Evolutionary conservation across 1,284 basidiomycete species (phyloP), one percentile per base, ranked within the genome.

Genomic region (Blastosporella zonata): DNA sequence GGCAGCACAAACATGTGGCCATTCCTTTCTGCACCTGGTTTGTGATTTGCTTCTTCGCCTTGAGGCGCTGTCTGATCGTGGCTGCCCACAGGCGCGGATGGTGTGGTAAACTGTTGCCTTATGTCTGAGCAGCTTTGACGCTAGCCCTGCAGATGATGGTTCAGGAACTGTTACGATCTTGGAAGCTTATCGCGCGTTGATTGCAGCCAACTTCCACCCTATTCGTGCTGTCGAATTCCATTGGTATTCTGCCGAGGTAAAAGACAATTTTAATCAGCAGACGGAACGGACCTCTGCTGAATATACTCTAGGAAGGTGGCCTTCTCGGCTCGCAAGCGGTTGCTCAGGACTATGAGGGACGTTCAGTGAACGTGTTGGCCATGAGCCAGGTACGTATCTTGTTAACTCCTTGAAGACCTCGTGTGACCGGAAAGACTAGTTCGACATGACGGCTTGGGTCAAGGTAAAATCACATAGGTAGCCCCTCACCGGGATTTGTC

Each of bases 401-500:
- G 15, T 38, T 44, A 25, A 21, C 46, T 41, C 40, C 43, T 45
- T 49, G 18, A 45, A 41, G 46, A 17, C 36, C 7, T 41, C 21
- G 9, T 39, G 34, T 50, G 28, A 53, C 44, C 39, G 35, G 27
- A 48, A 39, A 34, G 49, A 52, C 27, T 54, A 90, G 86, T 93
- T 91, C 67, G 93, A 95, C 67, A 95, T 96, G 90, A 93, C 91
- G 36, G 96, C 95, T 49, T 99, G 92, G 86, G 91, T 99, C 59
- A 96, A 96, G 68, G 74, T 76, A 56, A 57, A 47, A 46, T 43
- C 20, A 52, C 37, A 27, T 36, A 37, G 37, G 38, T 25, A 52
- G 37, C 21, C 6, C 20, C 12, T 34, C n/a, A 34, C 48, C 23
- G 33, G 2, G 46, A 48, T 46, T 43, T 35, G n/a, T 37, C 56